phyloP scores from a whole-genome alignment of 805 yeast species.

The Maudiozyma bulderi region DNA sequence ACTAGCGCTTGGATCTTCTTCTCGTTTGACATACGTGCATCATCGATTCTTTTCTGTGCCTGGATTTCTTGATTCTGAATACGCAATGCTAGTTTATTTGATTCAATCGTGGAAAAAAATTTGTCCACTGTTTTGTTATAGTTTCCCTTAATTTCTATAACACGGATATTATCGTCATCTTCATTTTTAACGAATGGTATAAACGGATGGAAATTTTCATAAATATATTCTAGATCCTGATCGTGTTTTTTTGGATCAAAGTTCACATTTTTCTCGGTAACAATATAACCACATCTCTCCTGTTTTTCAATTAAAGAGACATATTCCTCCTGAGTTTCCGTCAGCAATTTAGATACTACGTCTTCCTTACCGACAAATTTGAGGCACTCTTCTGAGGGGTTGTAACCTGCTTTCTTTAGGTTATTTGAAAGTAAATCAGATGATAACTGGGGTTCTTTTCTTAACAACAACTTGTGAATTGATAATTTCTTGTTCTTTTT shows the following conservation, averaged over 20 bases:
- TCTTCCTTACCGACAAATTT: conserved; percentile 24
- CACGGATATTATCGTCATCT: conserved; percentile 24
- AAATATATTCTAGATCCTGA: conserved; percentile 39
- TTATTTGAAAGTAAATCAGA: conserved; percentile 64
- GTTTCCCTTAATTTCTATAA: conserved; percentile 41
- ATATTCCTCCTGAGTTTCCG: conserved; percentile 39
- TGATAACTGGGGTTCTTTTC: conserved; percentile 64
- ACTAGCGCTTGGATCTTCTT: conserved; percentile 58
- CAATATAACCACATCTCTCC: conserved; percentile 48
- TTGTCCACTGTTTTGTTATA: conserved; percentile 76
- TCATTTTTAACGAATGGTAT: conserved; percentile 36
- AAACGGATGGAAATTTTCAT: conserved; percentile 66
- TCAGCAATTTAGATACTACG: conserved; percentile 35
- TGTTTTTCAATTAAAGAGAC: conserved; percentile 28
- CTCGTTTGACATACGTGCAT: conserved; percentile 64
- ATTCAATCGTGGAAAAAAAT: conserved; percentile 78
- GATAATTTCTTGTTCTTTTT: conserved; percentile 38
- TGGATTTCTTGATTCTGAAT: conserved; percentile 68
- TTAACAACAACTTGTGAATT: conserved; percentile 60
- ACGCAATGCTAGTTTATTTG: conserved; percentile 63
- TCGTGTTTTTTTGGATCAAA: conserved; percentile 34
- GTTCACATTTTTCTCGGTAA: conserved; percentile 49
- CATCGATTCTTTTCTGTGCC: conserved; percentile 64
- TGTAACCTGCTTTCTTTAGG: conserved; percentile 38
- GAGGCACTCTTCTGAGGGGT: conserved; percentile 34